Percentiles rank a stretch among this genome's conserved stretches.
These are phyloP conservation scores for Fusarium penzigii DNA, from an alignment of 2,329 filamentous ascomycete species.

Conservation along the genomic window DNA sequence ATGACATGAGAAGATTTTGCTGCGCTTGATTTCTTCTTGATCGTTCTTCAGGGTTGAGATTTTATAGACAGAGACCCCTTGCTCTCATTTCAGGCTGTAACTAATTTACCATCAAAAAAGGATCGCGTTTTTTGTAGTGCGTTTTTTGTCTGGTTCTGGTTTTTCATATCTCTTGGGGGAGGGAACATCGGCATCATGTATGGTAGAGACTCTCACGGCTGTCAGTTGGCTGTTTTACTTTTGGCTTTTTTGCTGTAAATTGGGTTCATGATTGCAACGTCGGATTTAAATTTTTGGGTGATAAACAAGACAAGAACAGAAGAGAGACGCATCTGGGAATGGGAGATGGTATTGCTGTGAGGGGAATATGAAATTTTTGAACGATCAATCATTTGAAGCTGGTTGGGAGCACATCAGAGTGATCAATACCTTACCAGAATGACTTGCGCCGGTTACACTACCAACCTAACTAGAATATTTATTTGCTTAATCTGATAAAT, in stretches of 20 bases:
- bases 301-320: neutral
- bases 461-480: neutral
- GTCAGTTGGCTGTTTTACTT: constrained; percentile 27
- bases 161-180: no score
- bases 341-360: neutral
- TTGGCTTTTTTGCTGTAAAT: constrained; percentile 18
- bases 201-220: constrained; percentile 32
- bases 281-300: neutral
- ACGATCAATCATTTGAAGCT: no score
- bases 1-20: constrained; percentile 29
- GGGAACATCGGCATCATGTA: constrained; percentile 29
- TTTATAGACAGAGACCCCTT: constrained; percentile 38
- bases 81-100: constrained; percentile 37
- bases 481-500: neutral
- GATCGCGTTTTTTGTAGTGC: constrained; percentile 3
- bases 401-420: neutral
- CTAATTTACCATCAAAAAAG: constrained; percentile 39
- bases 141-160: no score
- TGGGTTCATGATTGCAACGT: constrained; percentile 3
- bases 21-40: neutral
- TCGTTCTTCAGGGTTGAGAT: constrained; percentile 33
- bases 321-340: neutral
- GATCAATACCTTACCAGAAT: neutral
- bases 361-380: no score
- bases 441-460: neutral